These are phyloP conservation scores for Bisporella sp. DNA, from an alignment of 2,329 filamentous ascomycete species.

Conservation along the genomic window DNA sequence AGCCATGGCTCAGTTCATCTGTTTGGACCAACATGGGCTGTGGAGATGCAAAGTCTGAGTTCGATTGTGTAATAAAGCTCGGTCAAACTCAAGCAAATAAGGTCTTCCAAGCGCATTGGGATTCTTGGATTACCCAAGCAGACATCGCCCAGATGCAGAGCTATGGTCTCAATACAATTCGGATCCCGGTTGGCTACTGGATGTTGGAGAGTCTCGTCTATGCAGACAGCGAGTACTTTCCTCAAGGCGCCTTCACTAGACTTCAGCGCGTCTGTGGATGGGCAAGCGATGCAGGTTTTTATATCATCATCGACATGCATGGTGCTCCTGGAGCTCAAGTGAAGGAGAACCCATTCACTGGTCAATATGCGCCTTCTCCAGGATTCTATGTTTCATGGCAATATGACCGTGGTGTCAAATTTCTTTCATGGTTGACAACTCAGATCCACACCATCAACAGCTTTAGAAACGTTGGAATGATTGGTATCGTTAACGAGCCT, in stretches of 20 bases:
- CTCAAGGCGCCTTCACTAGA: slow-evolving; percentile 36
- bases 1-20: slow-evolving; percentile 38
- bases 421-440: slow-evolving; percentile 48
- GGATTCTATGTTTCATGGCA: slow-evolving; percentile 52
- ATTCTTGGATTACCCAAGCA: slow-evolving; percentile 38
- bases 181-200: slow-evolving; percentile 45
- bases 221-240: slow-evolving; percentile 37
- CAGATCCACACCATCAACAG: slow-evolving; percentile 39
- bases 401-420: slow-evolving; percentile 45
- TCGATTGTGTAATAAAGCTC: slow-evolving; percentile 39
- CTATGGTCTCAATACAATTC: slow-evolving; percentile 40
- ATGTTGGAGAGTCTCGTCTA: slow-evolving; percentile 39
- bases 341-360: slow-evolving; percentile 33
- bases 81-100: slow-evolving; percentile 36
- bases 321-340: slow-evolving; percentile 40
- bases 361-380: slow-evolving; percentile 27
- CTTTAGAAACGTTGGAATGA: slow-evolving; percentile 50
- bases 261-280: slow-evolving; percentile 37
- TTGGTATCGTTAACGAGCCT: slow-evolving; percentile 54
- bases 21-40: slow-evolving; percentile 41
- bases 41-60: slow-evolving; percentile 32
- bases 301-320: slow-evolving; percentile 44
- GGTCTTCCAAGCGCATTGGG: slow-evolving; percentile 39
- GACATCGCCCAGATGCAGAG: slow-evolving; percentile 38
- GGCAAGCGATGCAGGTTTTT: slow-evolving; percentile 37